Evolutionary conservation across 2,329 filamentous ascomycete species (phyloP).

Genomic region (Alternaria triticina): DNA sequence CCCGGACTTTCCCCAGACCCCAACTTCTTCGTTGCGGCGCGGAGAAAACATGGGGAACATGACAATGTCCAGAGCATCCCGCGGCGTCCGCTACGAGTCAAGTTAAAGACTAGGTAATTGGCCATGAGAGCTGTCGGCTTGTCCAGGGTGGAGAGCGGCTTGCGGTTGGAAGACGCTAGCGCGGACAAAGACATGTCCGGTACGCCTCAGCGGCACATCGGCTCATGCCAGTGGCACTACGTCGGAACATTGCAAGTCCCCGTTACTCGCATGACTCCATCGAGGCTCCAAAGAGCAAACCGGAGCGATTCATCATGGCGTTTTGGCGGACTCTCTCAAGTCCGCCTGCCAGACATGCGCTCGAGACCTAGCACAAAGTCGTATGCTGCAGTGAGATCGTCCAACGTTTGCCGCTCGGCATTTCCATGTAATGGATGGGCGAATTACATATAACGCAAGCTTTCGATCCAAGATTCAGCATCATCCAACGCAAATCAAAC

Average conservation of each 20-base stretch:
- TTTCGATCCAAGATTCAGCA: background rate
- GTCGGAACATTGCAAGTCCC: background rate
- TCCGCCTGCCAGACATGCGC: constrained; percentile 2
- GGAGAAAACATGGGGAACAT: background rate
- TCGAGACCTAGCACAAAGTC: background rate
- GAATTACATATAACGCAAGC: constrained; percentile 1
- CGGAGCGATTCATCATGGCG: background rate
- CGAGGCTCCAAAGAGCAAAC: background rate
- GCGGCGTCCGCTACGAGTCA: background rate
- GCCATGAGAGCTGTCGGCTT: background rate
- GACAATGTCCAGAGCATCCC: background rate
- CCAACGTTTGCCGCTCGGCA: background rate
- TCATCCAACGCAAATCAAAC: background rate
- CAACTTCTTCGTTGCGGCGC: background rate
- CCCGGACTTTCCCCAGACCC: constrained; percentile 34
- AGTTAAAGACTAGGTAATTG: background rate
- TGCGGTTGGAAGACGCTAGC: background rate
- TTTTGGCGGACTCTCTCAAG: constrained; percentile 14
- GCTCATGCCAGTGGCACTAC: background rate
- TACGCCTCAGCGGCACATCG: background rate
- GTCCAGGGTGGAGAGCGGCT: background rate
- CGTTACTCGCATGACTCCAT: background rate
- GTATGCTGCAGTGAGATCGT: background rate
- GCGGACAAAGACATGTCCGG: constrained; percentile 21
- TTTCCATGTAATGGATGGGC: background rate